These are phyloP conservation scores for Talaromyces liani DNA, from an alignment of 495 filamentous ascomycete species.

Conservation along the genomic window DNA sequence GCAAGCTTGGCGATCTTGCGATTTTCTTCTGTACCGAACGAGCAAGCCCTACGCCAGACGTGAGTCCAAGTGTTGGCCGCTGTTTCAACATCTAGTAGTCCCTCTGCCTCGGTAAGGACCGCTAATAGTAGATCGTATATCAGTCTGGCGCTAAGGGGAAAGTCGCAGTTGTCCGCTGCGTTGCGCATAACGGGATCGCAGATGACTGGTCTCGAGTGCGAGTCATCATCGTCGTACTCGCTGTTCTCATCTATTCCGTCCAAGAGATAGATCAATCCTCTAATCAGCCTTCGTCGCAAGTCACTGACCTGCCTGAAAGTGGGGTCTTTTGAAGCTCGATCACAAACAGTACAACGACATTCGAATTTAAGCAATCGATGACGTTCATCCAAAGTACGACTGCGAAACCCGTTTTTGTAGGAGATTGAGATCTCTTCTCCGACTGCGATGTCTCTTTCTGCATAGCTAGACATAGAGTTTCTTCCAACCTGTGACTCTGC, in stretches of 20 bases:
- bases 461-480: conserved; percentile 7
- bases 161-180: neutral
- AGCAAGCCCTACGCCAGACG: neutral
- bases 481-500: neutral
- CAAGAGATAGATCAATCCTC: conserved; percentile 1
- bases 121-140: neutral
- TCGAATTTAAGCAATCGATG: neutral
- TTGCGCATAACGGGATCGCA: neutral
- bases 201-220: neutral
- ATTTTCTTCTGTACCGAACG: neutral
- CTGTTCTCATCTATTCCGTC: neutral
- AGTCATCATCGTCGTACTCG: neutral
- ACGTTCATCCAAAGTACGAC: neutral
- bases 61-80: neutral
- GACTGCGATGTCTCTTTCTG: conserved; percentile 10
- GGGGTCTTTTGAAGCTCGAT: neutral
- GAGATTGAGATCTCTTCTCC: conserved; percentile 13
- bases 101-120: neutral
- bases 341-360: conserved; percentile 4
- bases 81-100: neutral
- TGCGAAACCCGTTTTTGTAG: conserved; percentile 4
- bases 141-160: neutral
- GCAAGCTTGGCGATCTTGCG: neutral
- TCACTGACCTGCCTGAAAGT: neutral
- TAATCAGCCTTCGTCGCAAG: conserved; percentile 1